A percentile compares a stretch with the other conserved stretches of the same genome.
Conservation (phyloP, 345 rosid genomes). For the Rhodomyrtus tomentosa region DNA sequence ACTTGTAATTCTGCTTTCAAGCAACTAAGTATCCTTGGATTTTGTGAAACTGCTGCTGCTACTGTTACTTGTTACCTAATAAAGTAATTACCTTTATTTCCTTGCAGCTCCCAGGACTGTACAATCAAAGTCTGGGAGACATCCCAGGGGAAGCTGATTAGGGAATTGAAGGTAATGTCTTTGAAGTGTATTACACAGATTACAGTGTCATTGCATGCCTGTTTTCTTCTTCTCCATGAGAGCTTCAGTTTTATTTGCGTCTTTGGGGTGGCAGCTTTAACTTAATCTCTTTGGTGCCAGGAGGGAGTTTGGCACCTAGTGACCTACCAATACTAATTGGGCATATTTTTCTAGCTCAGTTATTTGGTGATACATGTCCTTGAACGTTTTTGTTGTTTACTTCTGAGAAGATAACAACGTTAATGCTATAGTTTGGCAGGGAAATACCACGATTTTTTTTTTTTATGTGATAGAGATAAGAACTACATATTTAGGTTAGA, state of each 20-base stretch:
- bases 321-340: neutral
- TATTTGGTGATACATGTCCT: neutral
- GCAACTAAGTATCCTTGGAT: neutral
- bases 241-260: neutral
- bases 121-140: conserved; percentile 98
- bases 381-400: neutral
- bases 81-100: neutral
- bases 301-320: neutral
- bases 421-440: neutral
- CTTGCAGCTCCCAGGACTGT: conserved; percentile 85
- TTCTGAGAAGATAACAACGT: neutral
- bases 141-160: conserved; percentile 85
- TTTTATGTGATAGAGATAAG: neutral
- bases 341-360: neutral
- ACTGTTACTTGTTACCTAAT: neutral
- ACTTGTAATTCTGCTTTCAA: neutral
- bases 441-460: neutral
- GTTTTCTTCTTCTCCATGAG: neutral
- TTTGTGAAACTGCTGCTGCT: neutral
- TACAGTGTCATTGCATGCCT: neutral
- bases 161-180: conserved; percentile 71
- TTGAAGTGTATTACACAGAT: neutral
- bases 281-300: neutral
- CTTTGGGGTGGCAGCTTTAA: neutral
- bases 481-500: neutral